phyloP scores from a whole-genome alignment of 768 basidiomycete species.

The Mycena filopes region DNA sequence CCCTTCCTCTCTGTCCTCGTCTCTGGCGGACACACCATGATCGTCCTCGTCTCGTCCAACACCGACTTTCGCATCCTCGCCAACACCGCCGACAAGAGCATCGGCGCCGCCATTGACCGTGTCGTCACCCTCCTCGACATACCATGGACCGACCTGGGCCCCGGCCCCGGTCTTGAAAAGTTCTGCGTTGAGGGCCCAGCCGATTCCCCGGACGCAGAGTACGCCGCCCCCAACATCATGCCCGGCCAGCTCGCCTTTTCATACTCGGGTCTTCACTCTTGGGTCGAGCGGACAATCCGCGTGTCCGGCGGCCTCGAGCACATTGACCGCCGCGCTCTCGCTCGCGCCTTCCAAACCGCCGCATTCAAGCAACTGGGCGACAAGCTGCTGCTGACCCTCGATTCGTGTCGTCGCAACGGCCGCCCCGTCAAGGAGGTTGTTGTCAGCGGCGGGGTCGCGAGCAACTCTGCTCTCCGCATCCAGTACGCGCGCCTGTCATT shows the following conservation, averaged over 20 bases:
- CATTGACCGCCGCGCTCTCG: constrained; percentile 63
- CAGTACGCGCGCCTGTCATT: constrained; percentile 56
- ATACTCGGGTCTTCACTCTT: constrained; percentile 80
- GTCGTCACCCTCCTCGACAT: constrained; percentile 77
- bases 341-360: constrained; percentile 76
- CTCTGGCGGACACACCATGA: constrained; percentile 94
- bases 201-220: constrained; percentile 37
- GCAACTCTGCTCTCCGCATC: constrained; percentile 76
- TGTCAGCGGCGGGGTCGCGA: constrained; percentile 94
- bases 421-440: constrained; percentile 70
- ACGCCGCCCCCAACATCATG: constrained; percentile 58
- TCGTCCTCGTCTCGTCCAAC: constrained; percentile 75
- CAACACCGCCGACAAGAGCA: constrained; percentile 15
- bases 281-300: constrained; percentile 68
- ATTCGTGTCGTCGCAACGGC: constrained; percentile 54
- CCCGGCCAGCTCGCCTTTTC: constrained; percentile 75
- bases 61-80: constrained; percentile 72
- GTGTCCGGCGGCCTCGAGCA: constrained; percentile 53
- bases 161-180: constrained; percentile 84
- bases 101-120: constrained; percentile 72
- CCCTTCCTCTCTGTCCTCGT: constrained; percentile 91
- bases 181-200: constrained; percentile 59
- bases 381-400: constrained; percentile 70
- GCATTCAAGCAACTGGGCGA: constrained; percentile 79
- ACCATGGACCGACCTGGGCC: constrained; percentile 69